A percentile compares a stretch with the other conserved stretches of the same genome.
Conservation (phyloP, 2,329 filamentous ascomycete species). For the Elsinoe australis region DNA sequence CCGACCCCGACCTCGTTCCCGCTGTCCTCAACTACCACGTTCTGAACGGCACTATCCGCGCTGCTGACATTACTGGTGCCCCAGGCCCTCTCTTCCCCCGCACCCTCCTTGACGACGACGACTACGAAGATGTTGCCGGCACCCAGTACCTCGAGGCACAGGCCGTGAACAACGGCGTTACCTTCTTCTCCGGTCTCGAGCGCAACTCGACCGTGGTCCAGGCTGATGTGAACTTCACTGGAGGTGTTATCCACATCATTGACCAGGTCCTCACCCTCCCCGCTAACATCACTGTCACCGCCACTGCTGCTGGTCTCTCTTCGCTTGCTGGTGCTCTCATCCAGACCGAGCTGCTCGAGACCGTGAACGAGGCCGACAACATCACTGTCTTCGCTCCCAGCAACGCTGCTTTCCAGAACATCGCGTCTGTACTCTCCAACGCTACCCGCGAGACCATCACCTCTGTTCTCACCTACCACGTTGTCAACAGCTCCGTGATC, state of each 20-base stretch:
- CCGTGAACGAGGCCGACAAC: slow-evolving; percentile 38
- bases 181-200: slow-evolving; percentile 48
- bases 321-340: slow-evolving; percentile 37
- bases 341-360: slow-evolving; percentile 33
- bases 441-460: slow-evolving; percentile 43
- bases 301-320: slow-evolving; percentile 32
- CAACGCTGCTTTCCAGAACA: slow-evolving; percentile 52
- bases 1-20: slow-evolving; percentile 31
- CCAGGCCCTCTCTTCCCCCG: slow-evolving; percentile 37
- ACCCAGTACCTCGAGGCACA: slow-evolving; percentile 50
- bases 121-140: slow-evolving; percentile 52
- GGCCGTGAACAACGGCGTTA: slow-evolving; percentile 37
- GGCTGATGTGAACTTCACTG: slow-evolving; percentile 39
- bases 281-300: slow-evolving; percentile 26
- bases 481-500: slow-evolving; percentile 48
- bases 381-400: slow-evolving; percentile 59
- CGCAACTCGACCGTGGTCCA: slow-evolving; percentile 42
- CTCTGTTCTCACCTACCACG: slow-evolving; percentile 56
- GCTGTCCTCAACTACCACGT: slow-evolving; percentile 53
- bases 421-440: slow-evolving; percentile 46
- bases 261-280: slow-evolving; percentile 39
- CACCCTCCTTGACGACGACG: slow-evolving; percentile 44
- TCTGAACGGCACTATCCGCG: slow-evolving; percentile 44
- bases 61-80: slow-evolving; percentile 33
- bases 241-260: slow-evolving; percentile 42